Base-by-base conservation (phyloP, 495 filamentous ascomycete genomes). In the Xylaria telfairii region DNA sequence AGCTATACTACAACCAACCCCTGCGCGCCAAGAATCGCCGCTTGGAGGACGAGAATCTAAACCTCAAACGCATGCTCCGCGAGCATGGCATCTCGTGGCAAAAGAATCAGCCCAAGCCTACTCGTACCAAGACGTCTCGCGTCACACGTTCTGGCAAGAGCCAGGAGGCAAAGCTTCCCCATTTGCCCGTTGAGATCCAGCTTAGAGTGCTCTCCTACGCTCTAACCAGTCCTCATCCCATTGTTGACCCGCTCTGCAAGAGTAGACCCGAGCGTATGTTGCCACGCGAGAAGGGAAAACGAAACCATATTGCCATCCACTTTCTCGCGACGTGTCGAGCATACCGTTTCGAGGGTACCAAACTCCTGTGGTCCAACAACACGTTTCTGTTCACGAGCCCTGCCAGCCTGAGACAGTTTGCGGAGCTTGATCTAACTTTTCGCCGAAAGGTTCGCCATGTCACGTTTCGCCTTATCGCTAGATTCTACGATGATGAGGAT, bases 171-270 rank as follows among this genome's bases (percentile, higher is more conserved):
- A 59, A 61, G 28, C 77, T 82, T 17, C 84, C 81, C 0, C 73
- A 75, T n/a, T 73, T 86, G 15, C 83, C 84, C 0, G 77, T 76
- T 8, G 83, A 86, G 75, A 76, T 86, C 26, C 79, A 81, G 60
- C 73, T 85, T 49, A 74, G 77, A n/a, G 82, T 86, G 26, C 69
- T 86, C 39, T 77, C 76, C 9, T 81, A 80, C 64, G 78, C 83
- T n/a, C 21, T 86, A 60, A 84, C 77, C 6, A 82, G 80, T 72
- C 68, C 77, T 6, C 66, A 76, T 21, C 82, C 84, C n/a, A 82
- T 86, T 67, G 74, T 85, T 34, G 84, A 86, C 49, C 84, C 84
- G 30, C 77, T 86, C 19, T 83, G 65, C 64, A 80, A 80, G 56
- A 37, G 70, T 34, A 79, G 76, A 60, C 64, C 44, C 8, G 78